Percentiles rank a stretch among this genome's conserved stretches.
phyloP scores from a whole-genome alignment of 495 filamentous ascomycete species.

The Usnea hakonensis region DNA sequence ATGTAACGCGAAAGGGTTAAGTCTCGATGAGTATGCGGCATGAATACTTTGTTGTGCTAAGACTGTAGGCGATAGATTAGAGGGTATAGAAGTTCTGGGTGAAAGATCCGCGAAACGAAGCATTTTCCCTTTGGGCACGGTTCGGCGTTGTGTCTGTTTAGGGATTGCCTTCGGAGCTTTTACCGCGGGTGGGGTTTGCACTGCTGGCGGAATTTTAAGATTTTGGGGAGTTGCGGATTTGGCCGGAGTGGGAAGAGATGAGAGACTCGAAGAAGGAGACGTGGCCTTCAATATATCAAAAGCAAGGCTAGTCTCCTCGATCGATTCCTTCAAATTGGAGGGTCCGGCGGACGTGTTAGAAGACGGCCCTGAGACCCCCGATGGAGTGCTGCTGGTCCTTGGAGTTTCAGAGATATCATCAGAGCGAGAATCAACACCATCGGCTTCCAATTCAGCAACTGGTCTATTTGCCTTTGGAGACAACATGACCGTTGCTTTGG shows the following conservation, averaged over 20 bases:
- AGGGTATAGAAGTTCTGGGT: slow-evolving; percentile 75
- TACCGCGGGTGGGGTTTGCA: slow-evolving; percentile 7
- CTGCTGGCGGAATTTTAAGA: not conserved
- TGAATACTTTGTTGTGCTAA: slow-evolving; percentile 83
- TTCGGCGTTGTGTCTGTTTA: slow-evolving; percentile 6
- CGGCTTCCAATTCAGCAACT: slow-evolving; percentile 7
- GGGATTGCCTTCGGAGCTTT: slow-evolving; percentile 5
- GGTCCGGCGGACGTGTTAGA: slow-evolving; percentile 20
- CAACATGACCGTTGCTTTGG: slow-evolving; percentile 1
- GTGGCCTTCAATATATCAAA: slow-evolving; percentile 12
- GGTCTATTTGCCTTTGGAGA: not conserved
- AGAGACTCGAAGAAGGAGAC: slow-evolving; percentile 20
- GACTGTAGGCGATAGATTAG: slow-evolving; percentile 58
- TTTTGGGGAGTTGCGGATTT: slow-evolving; percentile 18
- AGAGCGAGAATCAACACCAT: slow-evolving; percentile 7
- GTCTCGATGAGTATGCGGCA: slow-evolving; percentile 79
- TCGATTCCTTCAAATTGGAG: slow-evolving; percentile 17
- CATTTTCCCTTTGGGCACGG: slow-evolving; percentile 12
- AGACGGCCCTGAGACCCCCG: slow-evolving; percentile 21
- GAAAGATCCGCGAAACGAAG: slow-evolving; percentile 39
- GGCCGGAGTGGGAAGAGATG: slow-evolving; percentile 22
- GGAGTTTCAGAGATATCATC: slow-evolving; percentile 20
- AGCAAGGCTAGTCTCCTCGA: slow-evolving; percentile 10
- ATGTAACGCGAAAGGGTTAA: slow-evolving; percentile 86
- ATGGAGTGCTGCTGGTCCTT: slow-evolving; percentile 21